Percentiles rank a stretch among this genome's conserved stretches.
Evolutionary conservation across 306 rosid species (phyloP).

Genomic region (Casuarina glauca): DNA sequence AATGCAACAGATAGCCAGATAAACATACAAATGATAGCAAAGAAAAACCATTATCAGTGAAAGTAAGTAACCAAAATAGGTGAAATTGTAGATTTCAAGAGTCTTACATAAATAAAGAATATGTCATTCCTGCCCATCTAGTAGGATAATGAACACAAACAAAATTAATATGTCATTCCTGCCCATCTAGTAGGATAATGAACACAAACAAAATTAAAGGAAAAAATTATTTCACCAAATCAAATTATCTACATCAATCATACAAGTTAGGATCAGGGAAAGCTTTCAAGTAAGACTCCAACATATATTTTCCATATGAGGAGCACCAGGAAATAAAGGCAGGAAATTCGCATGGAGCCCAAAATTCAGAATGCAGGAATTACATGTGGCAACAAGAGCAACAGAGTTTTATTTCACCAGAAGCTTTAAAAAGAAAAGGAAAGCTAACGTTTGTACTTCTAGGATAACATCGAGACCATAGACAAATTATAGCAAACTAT

Average conservation of each 20-base stretch:
- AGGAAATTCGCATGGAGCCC: background rate
- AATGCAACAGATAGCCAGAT: slow-evolving; percentile 15
- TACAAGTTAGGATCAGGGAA: background rate
- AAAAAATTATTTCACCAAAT: background rate
- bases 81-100: background rate
- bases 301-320: background rate
- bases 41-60: background rate
- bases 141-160: background rate
- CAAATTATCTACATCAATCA: background rate
- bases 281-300: background rate
- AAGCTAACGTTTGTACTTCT: background rate
- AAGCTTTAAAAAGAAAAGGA: background rate
- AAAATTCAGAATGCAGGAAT: background rate
- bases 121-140: background rate
- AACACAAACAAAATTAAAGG: background rate
- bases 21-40: background rate
- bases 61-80: background rate
- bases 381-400: background rate
- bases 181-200: background rate
- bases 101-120: background rate
- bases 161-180: background rate
- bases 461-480: background rate
- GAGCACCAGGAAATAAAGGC: background rate
- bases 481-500: background rate
- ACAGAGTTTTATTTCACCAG: background rate